These are phyloP conservation scores for Prunus salicina DNA, from an alignment of 306 rosid genomes.

Conservation along the genomic window DNA sequence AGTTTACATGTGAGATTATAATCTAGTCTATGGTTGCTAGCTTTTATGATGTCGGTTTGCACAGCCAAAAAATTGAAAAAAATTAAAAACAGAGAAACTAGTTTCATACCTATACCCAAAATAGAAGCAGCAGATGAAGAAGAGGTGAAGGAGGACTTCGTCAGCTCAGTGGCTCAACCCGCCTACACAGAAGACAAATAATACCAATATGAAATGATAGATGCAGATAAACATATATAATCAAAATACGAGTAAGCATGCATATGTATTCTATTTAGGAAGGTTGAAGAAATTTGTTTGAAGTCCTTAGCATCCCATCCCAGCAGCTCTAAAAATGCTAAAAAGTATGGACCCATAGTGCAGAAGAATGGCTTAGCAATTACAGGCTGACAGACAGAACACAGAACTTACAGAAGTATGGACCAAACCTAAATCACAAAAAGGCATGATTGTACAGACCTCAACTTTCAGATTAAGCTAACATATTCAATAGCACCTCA, in stretches of 20 bases:
- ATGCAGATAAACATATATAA: not conserved
- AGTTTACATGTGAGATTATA: no score
- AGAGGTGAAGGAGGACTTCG: no score
- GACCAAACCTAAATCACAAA: conserved; percentile 68
- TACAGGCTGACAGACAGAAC: conserved; percentile 63
- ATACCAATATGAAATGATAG: not conserved
- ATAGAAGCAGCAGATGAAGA: no score
- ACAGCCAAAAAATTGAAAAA: no score
- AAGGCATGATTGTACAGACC: no score
- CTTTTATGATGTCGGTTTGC: no score
- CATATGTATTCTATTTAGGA: no score
- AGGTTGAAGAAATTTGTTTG: not conserved
- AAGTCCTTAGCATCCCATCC: not conserved
- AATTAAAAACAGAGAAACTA: no score
- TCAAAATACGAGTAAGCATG: not conserved
- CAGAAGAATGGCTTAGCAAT: conserved; percentile 96
- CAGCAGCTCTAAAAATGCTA: not conserved
- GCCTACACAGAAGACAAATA: conserved; percentile 20
- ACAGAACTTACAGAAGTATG: conserved; percentile 68
- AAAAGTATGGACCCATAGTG: conserved; percentile 65
- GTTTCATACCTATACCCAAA: no score
- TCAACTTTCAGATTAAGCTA: not conserved
- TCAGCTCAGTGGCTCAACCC: conserved; percentile 25
- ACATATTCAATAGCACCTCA: not conserved
- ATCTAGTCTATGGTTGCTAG: no score